Base-by-base conservation (phyloP, 148 eudicot genomes). In the Silene uniflora region DNA sequence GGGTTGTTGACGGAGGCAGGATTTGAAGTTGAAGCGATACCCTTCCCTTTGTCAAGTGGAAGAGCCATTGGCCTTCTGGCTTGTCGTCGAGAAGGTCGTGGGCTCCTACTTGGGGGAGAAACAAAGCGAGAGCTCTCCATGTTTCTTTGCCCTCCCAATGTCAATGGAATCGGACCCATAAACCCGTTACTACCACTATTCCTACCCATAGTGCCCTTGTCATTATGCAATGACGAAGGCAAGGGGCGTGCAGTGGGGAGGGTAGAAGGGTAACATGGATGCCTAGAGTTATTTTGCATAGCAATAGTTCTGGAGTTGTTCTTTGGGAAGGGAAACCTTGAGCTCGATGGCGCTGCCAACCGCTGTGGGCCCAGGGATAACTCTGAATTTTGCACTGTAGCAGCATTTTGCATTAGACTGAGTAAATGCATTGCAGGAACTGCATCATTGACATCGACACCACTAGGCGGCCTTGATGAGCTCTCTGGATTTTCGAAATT, bases 391-490 rank as follows among this genome's bases (percentile, higher is more conserved):
- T 82, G 85, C 90, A 92, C 86, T 58, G 18, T n/a, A 5, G 76
- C 65, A 52, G 66, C 46, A 69, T 76, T 44, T 27, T 79, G 85
- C 93, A 92, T 90, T 58, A 90, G 82, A 74, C 87, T 90, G 6
- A 92, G 91, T 78, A 92, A 78, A 69, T 85, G 87, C 97, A 92
- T 85, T 69, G 95, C 91, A n/a, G 97, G 89, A 69, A 91, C 81
- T 5, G 87, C 75, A 44, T 91, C 97, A 25, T 83, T 91, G 39
- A 81, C 74, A 80, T 91, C 88, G 19, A 67, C 44, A 13, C 44
- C 44, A 39, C 9, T 7, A 7, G 88, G 77, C 8, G 88, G 76
- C 21, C 76, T 82, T 4, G 73, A 74, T 73, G 75, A 78, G 24
- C 25, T 72, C 55, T 75, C 42, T 39, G 78, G 46, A 47, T 21